Evolutionary conservation across 2,329 filamentous ascomycete species (phyloP).

Genomic region (Zalaria sp.): DNA sequence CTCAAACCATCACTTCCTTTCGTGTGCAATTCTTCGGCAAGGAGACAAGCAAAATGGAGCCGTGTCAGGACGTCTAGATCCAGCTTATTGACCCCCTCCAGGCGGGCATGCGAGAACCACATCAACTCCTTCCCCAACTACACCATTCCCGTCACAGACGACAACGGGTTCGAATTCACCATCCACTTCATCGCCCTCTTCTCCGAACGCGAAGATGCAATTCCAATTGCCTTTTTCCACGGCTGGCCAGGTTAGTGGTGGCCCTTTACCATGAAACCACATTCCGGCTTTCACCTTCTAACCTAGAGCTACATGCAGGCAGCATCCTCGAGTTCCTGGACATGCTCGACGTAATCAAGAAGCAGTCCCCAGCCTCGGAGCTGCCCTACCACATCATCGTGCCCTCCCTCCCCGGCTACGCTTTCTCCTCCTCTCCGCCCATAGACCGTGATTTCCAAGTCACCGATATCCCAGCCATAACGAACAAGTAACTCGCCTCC

Average conservation of each 20-base stretch:
- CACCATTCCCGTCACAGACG: conserved; percentile 27
- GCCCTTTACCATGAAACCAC: neutral
- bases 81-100: neutral
- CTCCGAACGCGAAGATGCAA: conserved; percentile 32
- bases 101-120: conserved; percentile 22
- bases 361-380: conserved; percentile 33
- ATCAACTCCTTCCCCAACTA: conserved; percentile 40
- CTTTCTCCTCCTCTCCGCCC: conserved; percentile 35
- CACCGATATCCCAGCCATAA: conserved; percentile 26
- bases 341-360: conserved; percentile 30
- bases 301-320: conserved; percentile 9
- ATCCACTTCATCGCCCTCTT: conserved; percentile 44
- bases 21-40: no score
- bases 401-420: conserved; percentile 41
- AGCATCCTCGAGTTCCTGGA: conserved; percentile 42
- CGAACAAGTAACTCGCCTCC: conserved; percentile 23
- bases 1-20: no score
- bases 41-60: no score
- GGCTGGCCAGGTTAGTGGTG: conserved; percentile 32
- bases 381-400: conserved; percentile 45
- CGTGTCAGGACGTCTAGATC: no score
- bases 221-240: conserved; percentile 38
- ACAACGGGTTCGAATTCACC: conserved; percentile 20
- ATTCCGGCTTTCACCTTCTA: neutral
- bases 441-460: conserved; percentile 28